A percentile compares a stretch with the other conserved stretches of the same genome.
phyloP scores from a whole-genome alignment of 176 grass and related monocot genomes.

The Alopecurus myosuroides region DNA sequence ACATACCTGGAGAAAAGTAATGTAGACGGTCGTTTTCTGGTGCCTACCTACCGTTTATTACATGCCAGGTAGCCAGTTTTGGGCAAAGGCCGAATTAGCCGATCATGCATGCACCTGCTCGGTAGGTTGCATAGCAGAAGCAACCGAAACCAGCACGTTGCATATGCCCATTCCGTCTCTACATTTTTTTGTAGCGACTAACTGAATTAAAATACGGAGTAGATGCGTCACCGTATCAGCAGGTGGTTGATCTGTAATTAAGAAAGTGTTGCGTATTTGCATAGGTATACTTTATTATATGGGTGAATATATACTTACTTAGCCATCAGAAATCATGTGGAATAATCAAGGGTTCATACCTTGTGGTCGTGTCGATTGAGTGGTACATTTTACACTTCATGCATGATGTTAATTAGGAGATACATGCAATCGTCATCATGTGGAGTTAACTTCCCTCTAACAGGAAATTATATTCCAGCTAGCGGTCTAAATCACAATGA shows the following conservation, averaged over 20 bases:
- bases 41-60: not conserved
- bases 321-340: not conserved
- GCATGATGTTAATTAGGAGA: not conserved
- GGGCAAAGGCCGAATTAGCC: too few species aligned
- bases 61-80: slow-evolving; percentile 16
- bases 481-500: not conserved
- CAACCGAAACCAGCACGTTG: not conserved
- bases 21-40: slow-evolving; percentile 29
- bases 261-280: slow-evolving; percentile 5
- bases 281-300: not conserved
- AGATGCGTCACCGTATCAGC: not conserved
- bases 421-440: not conserved
- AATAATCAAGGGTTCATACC: not conserved
- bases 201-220: not conserved
- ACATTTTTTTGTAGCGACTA: not conserved
- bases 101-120: too few species aligned
- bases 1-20: not conserved
- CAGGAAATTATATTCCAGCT: not conserved
- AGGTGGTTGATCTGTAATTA: slow-evolving; percentile 2
- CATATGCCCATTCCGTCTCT: not conserved
- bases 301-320: not conserved
- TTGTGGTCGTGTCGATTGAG: not conserved
- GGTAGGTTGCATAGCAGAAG: not conserved
- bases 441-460: not conserved
- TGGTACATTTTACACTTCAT: not conserved